phyloP scores from a whole-genome alignment of 495 filamentous ascomycete species.

The Podospora tetraspora region DNA sequence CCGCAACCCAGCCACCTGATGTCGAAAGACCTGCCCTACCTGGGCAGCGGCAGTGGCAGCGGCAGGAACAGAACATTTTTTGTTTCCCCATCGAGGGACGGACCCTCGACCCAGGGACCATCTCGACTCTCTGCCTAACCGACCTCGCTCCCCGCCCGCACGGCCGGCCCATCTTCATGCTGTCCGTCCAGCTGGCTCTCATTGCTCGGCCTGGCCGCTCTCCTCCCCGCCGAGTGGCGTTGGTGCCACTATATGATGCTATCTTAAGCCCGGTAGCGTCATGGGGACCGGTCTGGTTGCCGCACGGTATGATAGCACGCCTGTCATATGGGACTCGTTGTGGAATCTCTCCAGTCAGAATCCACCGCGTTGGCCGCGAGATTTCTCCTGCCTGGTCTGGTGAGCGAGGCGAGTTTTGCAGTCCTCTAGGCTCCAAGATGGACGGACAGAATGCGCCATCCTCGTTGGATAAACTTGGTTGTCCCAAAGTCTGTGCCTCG shows the following conservation, averaged over 20 bases:
- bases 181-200: conserved; percentile 14
- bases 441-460: neutral
- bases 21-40: neutral
- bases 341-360: neutral
- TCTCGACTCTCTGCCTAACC: conserved; percentile 10
- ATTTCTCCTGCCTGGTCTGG: neutral
- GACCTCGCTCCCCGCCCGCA: conserved; percentile 17
- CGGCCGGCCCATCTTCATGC: conserved; percentile 23
- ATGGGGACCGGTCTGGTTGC: conserved; percentile 15
- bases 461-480: neutral
- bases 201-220: conserved; percentile 12
- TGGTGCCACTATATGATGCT: conserved; percentile 14
- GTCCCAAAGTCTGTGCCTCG: neutral
- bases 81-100: conserved; percentile 20
- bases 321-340: conserved; percentile 21
- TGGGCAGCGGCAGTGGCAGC: neutral
- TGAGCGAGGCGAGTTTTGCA: neutral
- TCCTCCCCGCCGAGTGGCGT: conserved; percentile 15
- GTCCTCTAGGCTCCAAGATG: neutral
- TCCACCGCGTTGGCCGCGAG: neutral
- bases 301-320: conserved; percentile 16
- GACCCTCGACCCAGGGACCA: conserved; percentile 8
- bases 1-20: neutral
- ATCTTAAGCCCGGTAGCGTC: conserved; percentile 19
- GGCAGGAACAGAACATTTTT: neutral